These are phyloP conservation scores for Adansonia gregorii DNA, from an alignment of 441 rosid genomes.

Conservation along the genomic window DNA sequence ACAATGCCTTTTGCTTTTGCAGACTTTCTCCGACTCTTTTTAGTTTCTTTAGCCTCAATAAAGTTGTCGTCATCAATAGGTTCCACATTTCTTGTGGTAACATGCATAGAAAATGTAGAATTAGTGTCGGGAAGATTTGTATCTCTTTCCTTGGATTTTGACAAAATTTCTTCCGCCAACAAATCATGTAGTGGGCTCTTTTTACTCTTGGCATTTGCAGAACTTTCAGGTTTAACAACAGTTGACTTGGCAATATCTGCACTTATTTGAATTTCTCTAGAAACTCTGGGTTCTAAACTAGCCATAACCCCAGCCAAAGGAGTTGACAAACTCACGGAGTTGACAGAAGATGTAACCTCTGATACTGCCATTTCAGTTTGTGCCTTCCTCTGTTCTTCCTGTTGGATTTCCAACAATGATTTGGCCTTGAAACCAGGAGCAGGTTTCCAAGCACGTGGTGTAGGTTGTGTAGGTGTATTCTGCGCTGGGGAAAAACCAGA, in stretches of 20 bases:
- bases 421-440: slow-evolving; percentile 96
- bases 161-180: slow-evolving; percentile 62
- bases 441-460: slow-evolving; percentile 90
- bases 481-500: slow-evolving; percentile 39
- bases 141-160: slow-evolving; percentile 59
- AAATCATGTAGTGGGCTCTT: slow-evolving; percentile 78
- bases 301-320: slow-evolving; percentile 85
- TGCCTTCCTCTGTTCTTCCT: slow-evolving; percentile 83
- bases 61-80: slow-evolving; percentile 67
- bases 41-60: slow-evolving; percentile 87
- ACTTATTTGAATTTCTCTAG: slow-evolving; percentile 52
- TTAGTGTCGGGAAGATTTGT: slow-evolving; percentile 42
- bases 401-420: slow-evolving; percentile 94
- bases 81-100: slow-evolving; percentile 37
- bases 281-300: slow-evolving; percentile 54
- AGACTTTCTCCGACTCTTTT: slow-evolving; percentile 87
- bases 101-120: slow-evolving; percentile 36
- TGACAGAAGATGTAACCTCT: slow-evolving; percentile 49
- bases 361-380: slow-evolving; percentile 64
- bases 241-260: slow-evolving; percentile 39
- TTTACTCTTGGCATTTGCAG: slow-evolving; percentile 49
- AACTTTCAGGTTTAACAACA: slow-evolving; percentile 48
- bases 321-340: slow-evolving; percentile 47
- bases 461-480: slow-evolving; percentile 43
- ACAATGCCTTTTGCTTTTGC: slow-evolving; percentile 73